Evolutionary conservation across 495 filamentous ascomycete species (phyloP), one percentile per base, ranked within the genome.

Genomic region (Geopyxis carbonaria): DNA sequence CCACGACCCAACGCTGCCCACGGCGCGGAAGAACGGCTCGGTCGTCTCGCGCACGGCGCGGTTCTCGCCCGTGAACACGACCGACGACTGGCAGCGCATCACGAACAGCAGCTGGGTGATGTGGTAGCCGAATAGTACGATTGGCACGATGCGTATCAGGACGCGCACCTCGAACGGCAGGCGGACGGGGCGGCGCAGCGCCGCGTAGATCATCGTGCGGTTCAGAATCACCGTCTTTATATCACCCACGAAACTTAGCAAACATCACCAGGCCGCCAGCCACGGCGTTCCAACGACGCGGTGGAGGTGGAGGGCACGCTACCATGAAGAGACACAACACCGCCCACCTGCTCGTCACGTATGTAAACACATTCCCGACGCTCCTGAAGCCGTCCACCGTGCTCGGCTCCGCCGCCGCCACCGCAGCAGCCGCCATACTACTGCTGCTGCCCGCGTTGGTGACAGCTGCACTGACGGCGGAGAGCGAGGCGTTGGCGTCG

Each of bases 281-380:
- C 18, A 10, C 28, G 7, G 29, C 13, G 5, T 13, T 8, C 13
- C 42, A n/a, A 32, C 40, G 35, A 23, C 29, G 19, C 10, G 13
- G 15, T 31, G 53, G 47, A 56, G 35, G 6, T 14, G 14, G 11
- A 19, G n/a, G 30, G 25, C 35, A 23, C 55, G 61, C 55, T 49
- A 78, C 75, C 58, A 84, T 78, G 28, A 76, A 67, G 40, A 97
- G 71, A 55, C 84, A 93, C 35, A 71, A 69, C 34, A 97, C 60
- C 3, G 89, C 86, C 91, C 91, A 97, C 45, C 80, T 81, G 57
- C 85, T 91, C 0, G 85, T 93, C 28, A 87, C 63, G 56, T 94
- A 97, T 31, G 74, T 76, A 55, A 95, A 91, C 22, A 97, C 70
- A 24, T 83, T 83, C 6, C 82, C 79, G n/a, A 94, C 59, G 11